Percentiles rank a stretch among this genome's conserved stretches.
phyloP scores from a whole-genome alignment of 371 early-diverging fungal genomes.

The Mortierella sp. region DNA sequence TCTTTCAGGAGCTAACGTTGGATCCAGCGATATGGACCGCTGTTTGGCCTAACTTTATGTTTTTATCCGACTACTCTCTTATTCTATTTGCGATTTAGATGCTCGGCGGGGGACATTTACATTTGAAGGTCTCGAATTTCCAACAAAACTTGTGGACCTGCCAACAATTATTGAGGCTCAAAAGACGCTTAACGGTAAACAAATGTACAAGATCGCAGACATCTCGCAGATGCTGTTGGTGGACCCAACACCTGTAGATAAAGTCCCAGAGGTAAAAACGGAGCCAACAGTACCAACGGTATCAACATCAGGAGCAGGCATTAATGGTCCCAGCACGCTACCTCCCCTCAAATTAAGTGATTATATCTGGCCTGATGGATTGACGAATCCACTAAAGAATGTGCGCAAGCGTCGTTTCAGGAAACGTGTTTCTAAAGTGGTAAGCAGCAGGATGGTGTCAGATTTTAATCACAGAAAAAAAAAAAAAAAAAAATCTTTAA shows the following conservation, averaged over 20 bases:
- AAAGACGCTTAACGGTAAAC: conserved; percentile 95
- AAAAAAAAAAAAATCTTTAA: too few species aligned
- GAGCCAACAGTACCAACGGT: not conserved
- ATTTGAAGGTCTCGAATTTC: conserved; percentile 70
- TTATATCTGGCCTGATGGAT: conserved; percentile 84
- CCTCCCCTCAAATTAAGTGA: conserved; percentile 63
- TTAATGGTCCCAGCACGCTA: conserved; percentile 23
- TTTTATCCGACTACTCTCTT: not conserved
- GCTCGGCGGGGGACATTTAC: conserved; percentile 77
- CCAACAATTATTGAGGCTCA: conserved; percentile 98
- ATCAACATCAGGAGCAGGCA: conserved; percentile 12
- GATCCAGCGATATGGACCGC: not conserved
- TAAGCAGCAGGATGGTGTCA: too few species aligned
- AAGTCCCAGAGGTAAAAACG: conserved; percentile 7
- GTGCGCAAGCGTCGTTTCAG: conserved; percentile 91
- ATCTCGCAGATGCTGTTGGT: conserved; percentile 83
- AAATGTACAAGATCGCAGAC: conserved; percentile 97
- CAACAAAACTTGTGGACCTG: conserved; percentile 87
- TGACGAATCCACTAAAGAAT: conserved; percentile 92
- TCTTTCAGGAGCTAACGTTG: not conserved
- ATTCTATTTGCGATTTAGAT: conserved; percentile 60
- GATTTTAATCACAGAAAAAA: too few species aligned
- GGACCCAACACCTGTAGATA: conserved; percentile 20
- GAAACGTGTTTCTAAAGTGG: conserved; percentile 87
- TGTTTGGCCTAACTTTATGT: too few species aligned